Evolutionary conservation across 192 early-diverging fungal species (phyloP), one percentile per base, ranked within the genome.

Genomic region (Podila verticillata): DNA sequence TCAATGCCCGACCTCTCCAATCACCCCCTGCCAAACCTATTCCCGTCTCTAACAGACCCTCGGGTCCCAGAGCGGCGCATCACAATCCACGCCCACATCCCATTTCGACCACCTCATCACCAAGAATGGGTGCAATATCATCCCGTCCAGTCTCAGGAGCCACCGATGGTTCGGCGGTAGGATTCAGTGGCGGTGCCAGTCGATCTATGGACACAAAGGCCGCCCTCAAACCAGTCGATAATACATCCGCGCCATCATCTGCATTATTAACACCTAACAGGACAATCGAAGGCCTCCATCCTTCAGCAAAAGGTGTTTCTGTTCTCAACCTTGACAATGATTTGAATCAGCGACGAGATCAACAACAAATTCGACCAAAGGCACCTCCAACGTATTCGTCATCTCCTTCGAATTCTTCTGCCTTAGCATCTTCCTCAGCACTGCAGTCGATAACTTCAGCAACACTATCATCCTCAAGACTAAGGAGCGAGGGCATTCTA

Each of bases 401-500:
- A 44, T 44, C 39, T 44, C 7, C 15, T 15, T 13, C 39, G 13
- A 44, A 10, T 44, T 44, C 63, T 9, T 32, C 29, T 4, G 47
- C 24, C 17, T 9, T 24, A 17, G 63, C 49, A 22, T 54, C 58
- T 2, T 32, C 59, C 22, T 20, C 59, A 17, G 24, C 68, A 35
- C 3, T 15, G 15, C 39, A 44, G 17, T 4, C 39, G 17, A 4
- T 17, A 44, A 4, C 30, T 26, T 20, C 48, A 6, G 19, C 35
- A 7, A 1, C 59, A 17, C 35, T 47, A 2, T 22, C 32, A 2
- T 7, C 36, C 0, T 22, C 13, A 24, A 10, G n/a, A 17, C 51
- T 32, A 9, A 12, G 13, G 20, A 24, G 47, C 29, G 56, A 60
- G 5, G 68, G 74, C 22, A 77, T 79, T 12, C 19, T 79, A n/a